phyloP scores from a whole-genome alignment of 306 rosid species.

The Cucurbita maxima region DNA sequence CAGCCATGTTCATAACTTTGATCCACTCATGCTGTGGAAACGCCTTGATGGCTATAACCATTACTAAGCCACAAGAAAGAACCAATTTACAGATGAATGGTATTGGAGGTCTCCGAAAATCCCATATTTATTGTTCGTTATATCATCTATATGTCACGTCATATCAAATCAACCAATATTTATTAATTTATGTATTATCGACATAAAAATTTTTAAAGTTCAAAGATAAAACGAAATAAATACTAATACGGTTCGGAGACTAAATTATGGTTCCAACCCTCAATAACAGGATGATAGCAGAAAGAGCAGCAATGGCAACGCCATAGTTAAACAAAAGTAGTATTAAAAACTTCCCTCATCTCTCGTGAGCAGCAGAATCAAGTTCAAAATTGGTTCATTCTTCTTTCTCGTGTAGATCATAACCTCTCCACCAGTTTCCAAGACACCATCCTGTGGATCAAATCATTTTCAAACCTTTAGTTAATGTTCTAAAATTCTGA shows the following conservation, averaged over 20 bases:
- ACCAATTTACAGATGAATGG: constrained; percentile 56
- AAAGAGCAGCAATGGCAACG: constrained; percentile 75
- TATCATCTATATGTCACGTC: background rate
- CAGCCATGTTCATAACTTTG: constrained; percentile 62
- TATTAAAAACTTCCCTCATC: constrained; percentile 43
- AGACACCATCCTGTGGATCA: constrained; percentile 16
- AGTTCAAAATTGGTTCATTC: constrained; percentile 47
- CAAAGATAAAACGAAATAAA: no score
- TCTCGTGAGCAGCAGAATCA: constrained; percentile 38
- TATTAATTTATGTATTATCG: no score
- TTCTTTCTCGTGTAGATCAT: constrained; percentile 68
- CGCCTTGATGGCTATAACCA: constrained; percentile 41
- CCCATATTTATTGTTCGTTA: background rate
- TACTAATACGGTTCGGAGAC: background rate
- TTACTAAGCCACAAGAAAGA: constrained; percentile 47
- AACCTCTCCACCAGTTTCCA: no score
- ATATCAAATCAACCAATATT: background rate
- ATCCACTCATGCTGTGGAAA: constrained; percentile 79
- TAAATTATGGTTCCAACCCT: background rate
- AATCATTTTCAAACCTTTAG: background rate
- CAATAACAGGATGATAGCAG: constrained; percentile 31
- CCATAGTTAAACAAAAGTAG: constrained; percentile 68
- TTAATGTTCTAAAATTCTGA: no score
- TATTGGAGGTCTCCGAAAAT: constrained; percentile 60
- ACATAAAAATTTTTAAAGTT: no score